These are phyloP conservation scores for Naganishia friedmannii DNA, from an alignment of 768 basidiomycete genomes.

Conservation along the genomic window DNA sequence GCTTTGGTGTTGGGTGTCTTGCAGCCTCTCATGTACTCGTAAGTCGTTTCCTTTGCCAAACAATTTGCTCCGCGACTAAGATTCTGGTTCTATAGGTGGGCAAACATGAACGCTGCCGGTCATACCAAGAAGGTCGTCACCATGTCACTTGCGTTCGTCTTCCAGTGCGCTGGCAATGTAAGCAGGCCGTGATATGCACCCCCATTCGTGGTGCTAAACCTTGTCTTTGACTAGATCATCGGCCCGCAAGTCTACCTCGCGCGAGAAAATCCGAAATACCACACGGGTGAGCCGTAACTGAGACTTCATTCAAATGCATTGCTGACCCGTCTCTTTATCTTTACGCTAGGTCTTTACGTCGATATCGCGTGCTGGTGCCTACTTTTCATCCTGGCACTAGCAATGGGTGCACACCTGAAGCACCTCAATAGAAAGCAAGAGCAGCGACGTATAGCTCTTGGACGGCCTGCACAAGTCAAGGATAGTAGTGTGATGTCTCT, in stretches of 20 bases:
- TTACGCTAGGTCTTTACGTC: constrained; percentile 40
- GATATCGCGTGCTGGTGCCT: constrained; percentile 47
- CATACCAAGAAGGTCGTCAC: constrained; percentile 42
- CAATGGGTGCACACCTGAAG: constrained; percentile 44
- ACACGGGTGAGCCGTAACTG: constrained; percentile 33
- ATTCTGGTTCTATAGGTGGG: constrained; percentile 37
- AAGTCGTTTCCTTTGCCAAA: neutral
- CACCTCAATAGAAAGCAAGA: constrained; percentile 44
- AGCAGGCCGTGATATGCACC: neutral
- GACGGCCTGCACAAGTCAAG: constrained; percentile 41
- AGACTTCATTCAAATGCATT: neutral
- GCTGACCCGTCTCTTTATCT: neutral
- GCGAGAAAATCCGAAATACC: constrained; percentile 41
- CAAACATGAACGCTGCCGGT: constrained; percentile 41
- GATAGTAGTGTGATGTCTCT: constrained; percentile 47
- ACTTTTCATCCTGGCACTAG: constrained; percentile 39
- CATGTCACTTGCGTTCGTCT: constrained; percentile 39
- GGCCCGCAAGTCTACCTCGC: constrained; percentile 49
- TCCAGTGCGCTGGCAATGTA: constrained; percentile 42
- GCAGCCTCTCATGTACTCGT: constrained; percentile 24
- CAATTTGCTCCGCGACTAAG: neutral
- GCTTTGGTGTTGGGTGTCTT: constrained; percentile 37
- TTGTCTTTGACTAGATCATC: constrained; percentile 30
- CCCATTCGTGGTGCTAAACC: neutral
- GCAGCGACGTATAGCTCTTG: constrained; percentile 40